A percentile compares a stretch with the other conserved stretches of the same genome.
phyloP scores from a whole-genome alignment of 345 rosid genomes.

The Eutrema japonicum region DNA sequence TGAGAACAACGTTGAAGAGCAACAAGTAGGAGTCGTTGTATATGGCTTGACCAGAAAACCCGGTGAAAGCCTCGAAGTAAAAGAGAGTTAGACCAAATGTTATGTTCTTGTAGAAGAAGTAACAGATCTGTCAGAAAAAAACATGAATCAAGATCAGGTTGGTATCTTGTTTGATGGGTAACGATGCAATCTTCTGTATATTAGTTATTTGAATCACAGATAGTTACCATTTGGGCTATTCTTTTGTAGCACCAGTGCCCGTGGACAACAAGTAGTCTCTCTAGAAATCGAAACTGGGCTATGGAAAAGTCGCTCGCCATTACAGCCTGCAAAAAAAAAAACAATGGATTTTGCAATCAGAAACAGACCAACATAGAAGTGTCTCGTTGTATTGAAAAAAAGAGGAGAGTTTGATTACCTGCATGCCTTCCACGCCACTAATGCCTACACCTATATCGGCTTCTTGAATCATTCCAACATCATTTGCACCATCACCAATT shows the following conservation, averaged over 20 bases:
- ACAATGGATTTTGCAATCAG: slow-evolving; percentile 28
- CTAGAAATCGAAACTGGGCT: slow-evolving; percentile 74
- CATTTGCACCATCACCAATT: slow-evolving; percentile 89
- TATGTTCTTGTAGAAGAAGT: slow-evolving; percentile 81
- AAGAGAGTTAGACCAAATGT: slow-evolving; percentile 76
- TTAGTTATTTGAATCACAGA: slow-evolving; percentile 25
- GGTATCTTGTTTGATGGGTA: slow-evolving; percentile 14
- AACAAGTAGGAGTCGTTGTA: slow-evolving; percentile 74
- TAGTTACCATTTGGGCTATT: slow-evolving; percentile 78
- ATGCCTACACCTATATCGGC: slow-evolving; percentile 90
- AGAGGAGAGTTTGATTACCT: slow-evolving; percentile 48
- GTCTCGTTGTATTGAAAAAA: neutral
- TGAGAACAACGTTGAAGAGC: slow-evolving; percentile 67
- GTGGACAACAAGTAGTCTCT: slow-evolving; percentile 75
- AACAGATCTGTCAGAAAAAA: slow-evolving; percentile 55
- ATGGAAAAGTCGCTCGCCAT: slow-evolving; percentile 88
- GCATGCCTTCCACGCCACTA: slow-evolving; percentile 94
- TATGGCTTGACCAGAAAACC: slow-evolving; percentile 65
- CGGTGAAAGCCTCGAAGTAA: slow-evolving; percentile 68
- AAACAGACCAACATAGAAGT: slow-evolving; percentile 1
- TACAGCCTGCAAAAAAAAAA: slow-evolving; percentile 57
- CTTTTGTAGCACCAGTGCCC: slow-evolving; percentile 92
- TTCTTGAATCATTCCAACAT: slow-evolving; percentile 95
- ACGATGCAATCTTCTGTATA: slow-evolving; percentile 15
- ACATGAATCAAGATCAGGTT: slow-evolving; percentile 35